Conservation (phyloP, 345 rosid genomes). For the Diplotaxis tenuifolia region DNA sequence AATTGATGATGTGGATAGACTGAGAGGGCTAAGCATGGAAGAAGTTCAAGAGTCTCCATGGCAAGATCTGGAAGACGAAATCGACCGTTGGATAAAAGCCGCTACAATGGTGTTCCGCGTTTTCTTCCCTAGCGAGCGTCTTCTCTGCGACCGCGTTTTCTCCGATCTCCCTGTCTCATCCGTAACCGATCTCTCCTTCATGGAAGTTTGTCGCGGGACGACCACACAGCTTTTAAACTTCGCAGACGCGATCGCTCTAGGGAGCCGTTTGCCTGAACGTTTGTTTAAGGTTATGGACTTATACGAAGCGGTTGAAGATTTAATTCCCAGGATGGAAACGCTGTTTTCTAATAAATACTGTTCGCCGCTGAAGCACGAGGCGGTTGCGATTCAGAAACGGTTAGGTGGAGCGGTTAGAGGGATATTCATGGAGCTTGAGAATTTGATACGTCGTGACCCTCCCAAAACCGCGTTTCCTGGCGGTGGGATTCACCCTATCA, state of each 20-base stretch:
- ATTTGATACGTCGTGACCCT: constrained; percentile 81
- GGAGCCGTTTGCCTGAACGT: constrained; percentile 79
- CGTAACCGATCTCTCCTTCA: constrained; percentile 72
- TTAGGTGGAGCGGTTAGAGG: constrained; percentile 77
- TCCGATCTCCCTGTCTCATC: constrained; percentile 54
- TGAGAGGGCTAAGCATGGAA: constrained; percentile 61
- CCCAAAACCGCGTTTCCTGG: constrained; percentile 77
- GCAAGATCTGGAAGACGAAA: constrained; percentile 76
- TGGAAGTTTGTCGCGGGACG: constrained; percentile 88
- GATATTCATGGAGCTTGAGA: constrained; percentile 90
- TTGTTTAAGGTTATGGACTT: constrained; percentile 82
- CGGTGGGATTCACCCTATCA: constrained; percentile 85
- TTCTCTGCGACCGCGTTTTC: constrained; percentile 85
- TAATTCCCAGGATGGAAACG: constrained; percentile 66
- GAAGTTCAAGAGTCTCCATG: constrained; percentile 74
- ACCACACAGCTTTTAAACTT: constrained; percentile 71
- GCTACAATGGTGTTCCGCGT: constrained; percentile 61
- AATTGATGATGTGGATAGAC: not conserved
- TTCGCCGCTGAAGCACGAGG: constrained; percentile 60
- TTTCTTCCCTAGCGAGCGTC: constrained; percentile 88
- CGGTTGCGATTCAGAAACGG: constrained; percentile 65
- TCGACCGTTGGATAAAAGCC: constrained; percentile 89
- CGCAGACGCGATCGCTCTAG: constrained; percentile 72
- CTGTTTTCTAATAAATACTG: constrained; percentile 69
- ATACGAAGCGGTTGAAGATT: constrained; percentile 70